Conservation (phyloP, 768 basidiomycete genomes). For the Favolaschia claudopus region DNA sequence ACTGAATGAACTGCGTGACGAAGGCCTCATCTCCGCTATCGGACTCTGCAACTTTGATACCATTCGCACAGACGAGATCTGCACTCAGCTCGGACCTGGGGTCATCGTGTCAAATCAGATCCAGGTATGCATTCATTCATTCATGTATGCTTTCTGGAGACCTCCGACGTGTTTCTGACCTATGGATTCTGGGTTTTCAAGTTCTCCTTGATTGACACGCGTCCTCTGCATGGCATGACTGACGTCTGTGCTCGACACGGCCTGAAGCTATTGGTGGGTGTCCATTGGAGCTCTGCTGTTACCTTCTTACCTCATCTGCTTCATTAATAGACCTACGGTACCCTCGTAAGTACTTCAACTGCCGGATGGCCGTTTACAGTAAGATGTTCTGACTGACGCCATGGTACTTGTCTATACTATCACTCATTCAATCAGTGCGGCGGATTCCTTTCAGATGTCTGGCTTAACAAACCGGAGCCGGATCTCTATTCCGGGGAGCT, state of each 20-base stretch:
- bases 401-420: slow-evolving; percentile 7
- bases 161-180: neutral
- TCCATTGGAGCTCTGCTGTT: no score
- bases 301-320: no score
- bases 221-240: slow-evolving; percentile 80
- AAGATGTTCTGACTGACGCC: no score
- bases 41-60: slow-evolving; percentile 87
- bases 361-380: neutral
- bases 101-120: slow-evolving; percentile 84
- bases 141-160: neutral
- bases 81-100: slow-evolving; percentile 73
- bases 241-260: slow-evolving; percentile 77
- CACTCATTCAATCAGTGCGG: slow-evolving; percentile 64
- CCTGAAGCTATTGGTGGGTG: slow-evolving; percentile 80
- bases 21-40: slow-evolving; percentile 67
- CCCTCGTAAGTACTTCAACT: slow-evolving; percentile 59
- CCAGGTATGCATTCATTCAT: slow-evolving; percentile 55
- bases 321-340: slow-evolving; percentile 81
- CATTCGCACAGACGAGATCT: slow-evolving; percentile 78
- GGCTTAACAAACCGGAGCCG: slow-evolving; percentile 72
- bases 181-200: slow-evolving; percentile 37
- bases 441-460: slow-evolving; percentile 80
- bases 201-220: slow-evolving; percentile 85
- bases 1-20: slow-evolving; percentile 62
- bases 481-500: slow-evolving; percentile 70